Conservation (phyloP, 164 flowering plant genomes). For the Malania oleifera region DNA sequence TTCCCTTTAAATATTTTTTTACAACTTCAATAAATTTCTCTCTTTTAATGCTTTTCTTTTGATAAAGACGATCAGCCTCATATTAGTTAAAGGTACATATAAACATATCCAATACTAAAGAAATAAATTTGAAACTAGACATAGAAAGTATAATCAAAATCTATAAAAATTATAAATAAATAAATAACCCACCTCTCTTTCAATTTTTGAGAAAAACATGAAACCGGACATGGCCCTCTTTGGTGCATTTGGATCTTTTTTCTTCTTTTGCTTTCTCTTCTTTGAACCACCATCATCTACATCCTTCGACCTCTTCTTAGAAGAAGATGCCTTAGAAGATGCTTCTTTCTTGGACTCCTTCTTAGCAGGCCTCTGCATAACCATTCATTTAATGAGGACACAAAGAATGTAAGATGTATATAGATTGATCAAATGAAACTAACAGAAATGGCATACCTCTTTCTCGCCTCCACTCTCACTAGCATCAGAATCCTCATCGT, state of each 20-base stretch:
- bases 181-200: slow-evolving; percentile 82
- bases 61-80: no score
- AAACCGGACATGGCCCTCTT: slow-evolving; percentile 82
- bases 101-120: no score
- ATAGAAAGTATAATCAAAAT: no score
- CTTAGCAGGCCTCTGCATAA: slow-evolving; percentile 57
- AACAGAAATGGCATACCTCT: slow-evolving; percentile 37
- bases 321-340: slow-evolving; percentile 47
- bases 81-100: no score
- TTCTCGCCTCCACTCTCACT: slow-evolving; percentile 66
- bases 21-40: no score
- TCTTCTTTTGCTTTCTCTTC: slow-evolving; percentile 86
- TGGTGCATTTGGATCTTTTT: slow-evolving; percentile 98
- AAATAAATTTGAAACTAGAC: no score
- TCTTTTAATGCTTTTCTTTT: no score
- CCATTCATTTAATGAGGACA: background rate
- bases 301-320: slow-evolving; percentile 63
- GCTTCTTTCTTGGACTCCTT: slow-evolving; percentile 68
- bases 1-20: no score
- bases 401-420: background rate
- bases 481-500: slow-evolving; percentile 82
- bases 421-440: background rate
- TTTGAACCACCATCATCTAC: slow-evolving; percentile 71
- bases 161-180: no score
- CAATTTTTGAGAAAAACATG: slow-evolving; percentile 76